These are phyloP conservation scores for Cenchrus americanus DNA, from an alignment of 176 grass and related monocot genomes.

Conservation along the genomic window DNA sequence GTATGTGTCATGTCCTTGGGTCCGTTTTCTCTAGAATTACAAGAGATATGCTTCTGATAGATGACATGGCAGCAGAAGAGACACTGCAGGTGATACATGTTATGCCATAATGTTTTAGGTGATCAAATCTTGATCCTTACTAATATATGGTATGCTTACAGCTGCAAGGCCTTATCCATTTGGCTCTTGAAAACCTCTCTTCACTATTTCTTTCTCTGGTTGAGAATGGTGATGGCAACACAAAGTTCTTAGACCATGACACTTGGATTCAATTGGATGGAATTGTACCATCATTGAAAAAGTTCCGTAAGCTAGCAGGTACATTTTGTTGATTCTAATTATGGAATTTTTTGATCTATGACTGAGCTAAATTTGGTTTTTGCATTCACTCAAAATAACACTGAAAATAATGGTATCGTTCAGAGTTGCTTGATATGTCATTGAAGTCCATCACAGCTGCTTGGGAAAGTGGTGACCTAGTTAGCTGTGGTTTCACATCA, in stretches of 20 bases:
- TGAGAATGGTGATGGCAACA: slow-evolving; percentile 41
- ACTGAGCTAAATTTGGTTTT: background rate
- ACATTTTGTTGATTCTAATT: slow-evolving; percentile 11
- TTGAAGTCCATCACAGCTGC: slow-evolving; percentile 81
- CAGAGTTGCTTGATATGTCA: slow-evolving; percentile 96
- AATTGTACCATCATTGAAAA: slow-evolving; percentile 70
- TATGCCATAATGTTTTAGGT: slow-evolving; percentile 36
- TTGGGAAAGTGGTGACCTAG: slow-evolving; percentile 88
- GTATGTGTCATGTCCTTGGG: slow-evolving; percentile 75
- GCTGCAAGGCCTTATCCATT: slow-evolving; percentile 92
- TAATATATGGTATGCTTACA: slow-evolving; percentile 56
- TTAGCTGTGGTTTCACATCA: slow-evolving; percentile 75
- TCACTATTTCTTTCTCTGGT: slow-evolving; percentile 76
- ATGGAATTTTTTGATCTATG: slow-evolving; percentile 24
- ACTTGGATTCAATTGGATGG: slow-evolving; percentile 64
- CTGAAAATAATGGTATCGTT: slow-evolving; percentile 38
- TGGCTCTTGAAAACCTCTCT: slow-evolving; percentile 83
- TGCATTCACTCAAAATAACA: background rate
- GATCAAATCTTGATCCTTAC: slow-evolving; percentile 28
- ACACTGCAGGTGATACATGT: slow-evolving; percentile 74
- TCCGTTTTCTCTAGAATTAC: slow-evolving; percentile 87
- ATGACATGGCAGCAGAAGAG: slow-evolving; percentile 97
- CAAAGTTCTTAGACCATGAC: slow-evolving; percentile 54
- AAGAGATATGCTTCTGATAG: slow-evolving; percentile 89
- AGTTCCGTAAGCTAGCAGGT: slow-evolving; percentile 89